Evolutionary conservation across 768 basidiomycete species (phyloP).

Genomic region (Lactifluus pinguis): DNA sequence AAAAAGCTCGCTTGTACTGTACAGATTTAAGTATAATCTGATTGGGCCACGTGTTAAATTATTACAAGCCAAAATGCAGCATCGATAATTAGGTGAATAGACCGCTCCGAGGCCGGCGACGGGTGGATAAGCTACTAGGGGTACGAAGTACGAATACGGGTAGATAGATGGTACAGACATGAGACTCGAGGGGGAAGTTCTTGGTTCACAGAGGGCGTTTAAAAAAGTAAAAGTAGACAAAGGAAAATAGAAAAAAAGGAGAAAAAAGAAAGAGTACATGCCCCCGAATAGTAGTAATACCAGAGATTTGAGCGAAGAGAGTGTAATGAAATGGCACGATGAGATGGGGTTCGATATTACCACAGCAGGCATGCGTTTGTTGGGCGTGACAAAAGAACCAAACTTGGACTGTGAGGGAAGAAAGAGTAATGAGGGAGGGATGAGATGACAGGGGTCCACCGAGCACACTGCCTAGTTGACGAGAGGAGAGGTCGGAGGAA

Average conservation of each 20-base stretch:
- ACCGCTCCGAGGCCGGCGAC: not conserved
- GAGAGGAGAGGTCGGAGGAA: not conserved
- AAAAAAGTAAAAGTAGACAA: not conserved
- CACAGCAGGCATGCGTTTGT: conserved; percentile 3
- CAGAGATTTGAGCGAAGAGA: not conserved
- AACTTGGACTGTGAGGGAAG: not conserved
- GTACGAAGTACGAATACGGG: conserved; percentile 11
- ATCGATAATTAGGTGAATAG: conserved; percentile 17
- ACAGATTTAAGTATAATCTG: not conserved
- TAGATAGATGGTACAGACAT: conserved; percentile 18
- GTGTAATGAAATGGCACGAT: conserved; percentile 3
- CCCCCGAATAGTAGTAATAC: conserved; percentile 9
- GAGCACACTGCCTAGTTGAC: conserved; percentile 2
- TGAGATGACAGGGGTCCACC: not conserved
- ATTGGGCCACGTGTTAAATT: not conserved
- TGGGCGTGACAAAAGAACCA: not conserved
- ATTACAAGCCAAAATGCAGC: conserved; percentile 12
- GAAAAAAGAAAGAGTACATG: not conserved
- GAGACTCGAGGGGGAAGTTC: conserved; percentile 3
- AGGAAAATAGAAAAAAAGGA: not conserved
- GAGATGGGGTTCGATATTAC: conserved; percentile 15
- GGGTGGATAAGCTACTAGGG: conserved; percentile 16
- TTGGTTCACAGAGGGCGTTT: conserved; percentile 3
- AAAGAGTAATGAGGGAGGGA: not conserved
- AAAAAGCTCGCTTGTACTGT: not conserved